phyloP scores from a whole-genome alignment of 2,329 filamentous ascomycete genomes.

The Aureobasidium sp. region DNA sequence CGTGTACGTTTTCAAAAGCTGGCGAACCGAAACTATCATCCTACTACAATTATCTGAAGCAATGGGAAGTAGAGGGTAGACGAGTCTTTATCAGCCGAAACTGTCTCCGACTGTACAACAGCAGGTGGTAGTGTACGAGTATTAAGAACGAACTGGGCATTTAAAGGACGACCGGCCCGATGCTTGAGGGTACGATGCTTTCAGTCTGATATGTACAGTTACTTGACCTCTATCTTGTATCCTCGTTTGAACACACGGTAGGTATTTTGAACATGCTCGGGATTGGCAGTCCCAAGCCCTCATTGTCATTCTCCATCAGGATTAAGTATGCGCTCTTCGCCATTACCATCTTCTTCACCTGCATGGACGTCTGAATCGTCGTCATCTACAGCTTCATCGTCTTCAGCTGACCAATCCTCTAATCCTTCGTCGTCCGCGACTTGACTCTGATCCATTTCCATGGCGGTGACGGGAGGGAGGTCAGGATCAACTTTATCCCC shows the following conservation, averaged over 20 bases:
- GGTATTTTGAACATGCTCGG: neutral
- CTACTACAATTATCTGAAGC: neutral
- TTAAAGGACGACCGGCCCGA: neutral
- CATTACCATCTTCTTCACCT: slow-evolving; percentile 10
- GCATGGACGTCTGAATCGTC: slow-evolving; percentile 16
- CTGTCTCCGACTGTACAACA: neutral
- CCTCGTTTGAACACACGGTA: neutral
- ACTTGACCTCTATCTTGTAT: neutral
- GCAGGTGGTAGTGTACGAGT: neutral
- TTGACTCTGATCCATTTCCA: neutral
- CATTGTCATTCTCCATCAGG: slow-evolving; percentile 26
- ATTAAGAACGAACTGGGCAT: neutral
- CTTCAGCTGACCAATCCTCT: slow-evolving; percentile 1
- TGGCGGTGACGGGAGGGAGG: slow-evolving; percentile 25
- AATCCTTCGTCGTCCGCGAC: neutral
- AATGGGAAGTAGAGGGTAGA: neutral
- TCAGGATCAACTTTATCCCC: slow-evolving; percentile 71
- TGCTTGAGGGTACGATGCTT: neutral
- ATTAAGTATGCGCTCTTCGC: slow-evolving; percentile 21
- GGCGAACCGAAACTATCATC: neutral
- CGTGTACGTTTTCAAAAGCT: neutral
- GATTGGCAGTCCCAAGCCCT: neutral
- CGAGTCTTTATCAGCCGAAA: no score
- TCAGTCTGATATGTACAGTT: neutral
- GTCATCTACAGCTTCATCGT: slow-evolving; percentile 22